Base-by-base conservation (phyloP, 768 basidiomycete genomes). In the Tylopilus intermedius region DNA sequence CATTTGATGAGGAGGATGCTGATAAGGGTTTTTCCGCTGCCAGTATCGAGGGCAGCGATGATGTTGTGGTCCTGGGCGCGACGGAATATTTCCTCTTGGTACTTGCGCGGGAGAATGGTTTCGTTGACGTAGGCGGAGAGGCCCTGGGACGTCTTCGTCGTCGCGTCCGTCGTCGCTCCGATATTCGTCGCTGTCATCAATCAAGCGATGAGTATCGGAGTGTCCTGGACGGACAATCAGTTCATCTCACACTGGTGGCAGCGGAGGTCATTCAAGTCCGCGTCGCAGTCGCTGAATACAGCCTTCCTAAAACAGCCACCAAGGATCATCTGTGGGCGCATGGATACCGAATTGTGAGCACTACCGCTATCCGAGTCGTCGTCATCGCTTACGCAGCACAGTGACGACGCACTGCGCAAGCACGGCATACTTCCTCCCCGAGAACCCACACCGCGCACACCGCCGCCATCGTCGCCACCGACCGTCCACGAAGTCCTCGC, bases 261-360 rank as follows among this genome's bases (percentile, higher is more conserved):
- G 45, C 41, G 37, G 29, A 15, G 32, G 24, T 39, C 48, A 51
- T 58, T 59, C 65, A 67, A 66, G 64, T 66, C 65, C 65, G 63
- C 63, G 64, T 50, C 51, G 29, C 55, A 37, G 46, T 57, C 47
- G 18, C 18, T 9, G 66, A 67, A 57, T 62, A 67, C 65, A 66
- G 57, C 61, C 65, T 67, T 63, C 66, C 66, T 61, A 63, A 65
- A 58, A 1, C 22, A 40, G 56, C 38, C 24, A 47, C 56, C 14
- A 38, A 39, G 8, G 59, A 54, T 56, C 46, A 30, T 15, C 49
- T 53, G 54, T 56, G 47, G 53, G 54, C 38, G 42, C 51, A 67
- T 88, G 86, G 94, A 97, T 68, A 95, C 94, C 2, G 94, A 97
- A 79, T 96, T 97, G 94, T 94, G 68, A 71, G 89, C 70, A 21